These are phyloP conservation scores for Metschnikowia santaceciliae DNA, from an alignment of 805 yeast genomes.

Conservation along the genomic window DNA sequence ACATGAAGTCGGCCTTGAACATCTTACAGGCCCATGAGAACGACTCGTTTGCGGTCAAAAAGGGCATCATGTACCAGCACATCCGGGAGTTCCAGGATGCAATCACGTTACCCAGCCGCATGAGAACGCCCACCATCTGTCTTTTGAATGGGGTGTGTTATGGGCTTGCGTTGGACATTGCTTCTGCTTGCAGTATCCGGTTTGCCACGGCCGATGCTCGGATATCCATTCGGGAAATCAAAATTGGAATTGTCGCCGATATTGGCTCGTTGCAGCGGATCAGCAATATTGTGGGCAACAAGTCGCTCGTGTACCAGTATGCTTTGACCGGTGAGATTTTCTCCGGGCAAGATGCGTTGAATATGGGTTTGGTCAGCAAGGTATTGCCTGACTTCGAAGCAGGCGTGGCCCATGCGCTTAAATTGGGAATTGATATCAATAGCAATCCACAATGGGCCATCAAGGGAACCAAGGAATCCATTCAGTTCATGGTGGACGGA, in stretches of 20 bases:
- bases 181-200: constrained; percentile 56
- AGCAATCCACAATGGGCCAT: constrained; percentile 55
- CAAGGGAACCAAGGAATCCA: constrained; percentile 55
- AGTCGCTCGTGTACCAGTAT: constrained; percentile 54
- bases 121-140: constrained; percentile 59
- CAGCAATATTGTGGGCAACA: constrained; percentile 50
- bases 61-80: constrained; percentile 29
- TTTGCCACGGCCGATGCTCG: constrained; percentile 48
- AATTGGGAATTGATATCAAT: constrained; percentile 47
- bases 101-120: constrained; percentile 45
- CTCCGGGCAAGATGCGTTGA: constrained; percentile 49
- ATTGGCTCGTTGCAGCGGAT: constrained; percentile 73
- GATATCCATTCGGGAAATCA: constrained; percentile 64
- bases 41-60: constrained; percentile 17
- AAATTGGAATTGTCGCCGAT: constrained; percentile 74
- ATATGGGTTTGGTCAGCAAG: constrained; percentile 51
- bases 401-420: constrained; percentile 48
- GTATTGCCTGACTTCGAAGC: constrained; percentile 43
- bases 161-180: constrained; percentile 69
- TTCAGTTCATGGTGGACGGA: constrained; percentile 43
- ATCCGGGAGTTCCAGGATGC: constrained; percentile 58
- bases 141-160: constrained; percentile 60
- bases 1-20: constrained; percentile 37
- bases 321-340: constrained; percentile 61
- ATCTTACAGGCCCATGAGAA: constrained; percentile 8